phyloP scores from a whole-genome alignment of 1,284 basidiomycete species.

The Psilocybe mexicana region DNA sequence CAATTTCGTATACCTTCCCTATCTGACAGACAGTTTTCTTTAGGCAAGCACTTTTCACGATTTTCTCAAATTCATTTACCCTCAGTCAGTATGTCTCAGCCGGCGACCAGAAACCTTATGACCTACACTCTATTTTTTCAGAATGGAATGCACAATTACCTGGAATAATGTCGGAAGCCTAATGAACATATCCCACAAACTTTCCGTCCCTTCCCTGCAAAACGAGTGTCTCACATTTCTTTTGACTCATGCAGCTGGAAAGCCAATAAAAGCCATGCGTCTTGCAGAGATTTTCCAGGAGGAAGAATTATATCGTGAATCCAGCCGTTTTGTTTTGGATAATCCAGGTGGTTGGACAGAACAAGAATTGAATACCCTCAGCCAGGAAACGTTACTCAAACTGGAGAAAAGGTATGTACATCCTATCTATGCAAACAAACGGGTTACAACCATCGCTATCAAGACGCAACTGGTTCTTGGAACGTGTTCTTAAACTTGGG shows the following conservation, averaged over 20 bases:
- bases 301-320: constrained; percentile 86
- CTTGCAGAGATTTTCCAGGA: constrained; percentile 87
- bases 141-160: constrained; percentile 85
- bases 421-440: background rate
- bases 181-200: constrained; percentile 85
- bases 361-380: constrained; percentile 77
- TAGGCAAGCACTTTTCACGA: constrained; percentile 82
- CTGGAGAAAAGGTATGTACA: constrained; percentile 75
- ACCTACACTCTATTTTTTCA: constrained; percentile 28
- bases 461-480: constrained; percentile 91
- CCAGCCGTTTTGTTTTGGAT: constrained; percentile 87
- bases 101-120: background rate
- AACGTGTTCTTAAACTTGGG: constrained; percentile 90
- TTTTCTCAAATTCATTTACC: constrained; percentile 84
- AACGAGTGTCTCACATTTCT: constrained; percentile 83
- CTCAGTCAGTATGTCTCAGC: constrained; percentile 55
- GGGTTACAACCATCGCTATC: background rate
- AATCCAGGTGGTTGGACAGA: constrained; percentile 87
- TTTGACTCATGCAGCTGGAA: constrained; percentile 86
- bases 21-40: constrained; percentile 1
- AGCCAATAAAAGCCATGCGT: constrained; percentile 87
- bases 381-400: constrained; percentile 80
- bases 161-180: constrained; percentile 92
- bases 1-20: background rate
- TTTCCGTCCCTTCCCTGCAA: constrained; percentile 80